Evolutionary conservation across 495 filamentous ascomycete species (phyloP).

Genomic region (Trichocladium antarcticum): DNA sequence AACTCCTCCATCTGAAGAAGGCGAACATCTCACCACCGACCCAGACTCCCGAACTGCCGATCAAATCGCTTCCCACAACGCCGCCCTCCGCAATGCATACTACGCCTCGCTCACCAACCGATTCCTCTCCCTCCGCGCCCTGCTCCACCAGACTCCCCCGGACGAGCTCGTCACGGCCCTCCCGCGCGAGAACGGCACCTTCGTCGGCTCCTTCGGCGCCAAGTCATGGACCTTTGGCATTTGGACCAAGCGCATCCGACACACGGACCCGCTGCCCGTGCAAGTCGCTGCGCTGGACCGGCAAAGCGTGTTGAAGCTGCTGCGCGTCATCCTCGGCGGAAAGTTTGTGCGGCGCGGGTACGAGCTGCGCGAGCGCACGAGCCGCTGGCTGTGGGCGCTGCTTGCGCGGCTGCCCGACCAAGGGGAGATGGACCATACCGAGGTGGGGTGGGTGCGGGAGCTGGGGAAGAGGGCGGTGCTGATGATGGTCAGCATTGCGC

Average conservation of each 20-base stretch:
- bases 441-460: conserved; percentile 48
- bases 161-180: conserved; percentile 38
- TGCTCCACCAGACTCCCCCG: conserved; percentile 46
- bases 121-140: conserved; percentile 48
- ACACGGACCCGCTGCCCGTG: conserved; percentile 50
- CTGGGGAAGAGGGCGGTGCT: conserved; percentile 49
- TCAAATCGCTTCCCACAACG: conserved; percentile 43
- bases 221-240: conserved; percentile 37
- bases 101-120: conserved; percentile 49
- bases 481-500: conserved; percentile 41
- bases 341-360: conserved; percentile 38
- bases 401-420: conserved; percentile 46
- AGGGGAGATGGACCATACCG: conserved; percentile 46
- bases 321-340: conserved; percentile 36
- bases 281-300: conserved; percentile 62
- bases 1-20: too few species aligned
- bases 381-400: conserved; percentile 53
- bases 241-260: conserved; percentile 39
- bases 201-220: conserved; percentile 38
- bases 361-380: conserved; percentile 37
- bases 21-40: neutral
- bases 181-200: conserved; percentile 46
- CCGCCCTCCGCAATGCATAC: conserved; percentile 42
- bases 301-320: conserved; percentile 44
- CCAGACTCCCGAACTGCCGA: conserved; percentile 11